A percentile compares a stretch with the other conserved stretches of the same genome.
Conservation (phyloP, 805 yeast species). For the Blastobotrys chiropterorum region DNA sequence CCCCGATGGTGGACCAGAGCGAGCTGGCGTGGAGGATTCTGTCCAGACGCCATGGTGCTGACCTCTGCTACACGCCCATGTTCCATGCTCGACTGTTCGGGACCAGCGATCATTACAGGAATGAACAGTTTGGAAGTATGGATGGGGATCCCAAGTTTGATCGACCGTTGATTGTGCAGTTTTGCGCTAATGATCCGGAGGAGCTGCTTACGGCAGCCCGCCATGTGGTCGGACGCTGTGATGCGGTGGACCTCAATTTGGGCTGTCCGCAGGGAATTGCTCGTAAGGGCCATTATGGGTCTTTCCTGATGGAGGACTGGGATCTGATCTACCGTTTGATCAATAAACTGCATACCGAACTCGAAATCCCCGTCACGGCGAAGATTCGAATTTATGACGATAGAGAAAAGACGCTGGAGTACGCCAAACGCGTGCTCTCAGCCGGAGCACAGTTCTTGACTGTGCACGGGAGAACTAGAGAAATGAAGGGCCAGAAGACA, state of each 20-base stretch:
- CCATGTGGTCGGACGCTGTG: slow-evolving; percentile 74
- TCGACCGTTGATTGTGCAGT: slow-evolving; percentile 87
- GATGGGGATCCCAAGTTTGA: slow-evolving; percentile 71
- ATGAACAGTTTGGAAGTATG: slow-evolving; percentile 52
- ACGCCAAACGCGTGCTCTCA: slow-evolving; percentile 79
- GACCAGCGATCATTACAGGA: slow-evolving; percentile 72
- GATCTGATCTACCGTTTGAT: slow-evolving; percentile 67
- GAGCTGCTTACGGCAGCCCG: slow-evolving; percentile 75
- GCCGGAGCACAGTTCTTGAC: slow-evolving; percentile 97
- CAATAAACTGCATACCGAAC: slow-evolving; percentile 61
- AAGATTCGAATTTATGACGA: slow-evolving; percentile 87
- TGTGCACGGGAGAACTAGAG: slow-evolving; percentile 93
- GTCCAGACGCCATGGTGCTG: slow-evolving; percentile 85
- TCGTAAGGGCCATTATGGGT: slow-evolving; percentile 87
- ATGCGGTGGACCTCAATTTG: slow-evolving; percentile 90
- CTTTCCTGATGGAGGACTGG: slow-evolving; percentile 98
- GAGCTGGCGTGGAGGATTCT: slow-evolving; percentile 93
- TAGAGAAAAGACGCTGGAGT: slow-evolving; percentile 71
- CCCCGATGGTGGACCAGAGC: slow-evolving; percentile 98
- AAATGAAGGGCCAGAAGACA: slow-evolving; percentile 94
- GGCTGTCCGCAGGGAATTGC: slow-evolving; percentile 99
- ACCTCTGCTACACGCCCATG: slow-evolving; percentile 95
- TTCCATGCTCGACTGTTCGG: slow-evolving; percentile 88
- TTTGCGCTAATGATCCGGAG: slow-evolving; percentile 94
- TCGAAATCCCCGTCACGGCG: slow-evolving; percentile 88